Conservation (phyloP, 805 yeast genomes). For the Yamadazyma endophytica region DNA sequence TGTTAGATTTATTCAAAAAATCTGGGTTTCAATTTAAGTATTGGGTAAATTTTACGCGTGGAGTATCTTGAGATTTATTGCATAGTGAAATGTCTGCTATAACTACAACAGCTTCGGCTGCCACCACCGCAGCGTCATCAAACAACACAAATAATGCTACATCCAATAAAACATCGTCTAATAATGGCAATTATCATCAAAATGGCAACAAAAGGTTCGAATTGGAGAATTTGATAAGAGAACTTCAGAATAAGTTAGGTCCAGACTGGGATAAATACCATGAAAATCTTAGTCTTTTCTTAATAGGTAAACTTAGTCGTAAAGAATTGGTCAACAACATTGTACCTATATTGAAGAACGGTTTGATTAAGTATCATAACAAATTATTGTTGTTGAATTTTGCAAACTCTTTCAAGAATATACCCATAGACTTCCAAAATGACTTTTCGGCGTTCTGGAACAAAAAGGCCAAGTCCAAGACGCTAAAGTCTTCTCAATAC, state of each 20-base stretch:
- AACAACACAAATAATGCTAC: constrained; percentile 1
- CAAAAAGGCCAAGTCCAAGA: constrained; percentile 43
- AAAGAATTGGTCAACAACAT: constrained; percentile 63
- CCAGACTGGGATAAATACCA: constrained; percentile 84
- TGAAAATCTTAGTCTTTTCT: constrained; percentile 67
- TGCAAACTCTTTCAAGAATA: constrained; percentile 78
- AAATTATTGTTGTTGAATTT: constrained; percentile 75
- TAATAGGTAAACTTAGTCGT: constrained; percentile 76
- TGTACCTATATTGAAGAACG: constrained; percentile 46
- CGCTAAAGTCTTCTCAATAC: constrained; percentile 64
- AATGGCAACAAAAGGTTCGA: constrained; percentile 24
- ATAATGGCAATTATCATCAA: constrained; percentile 3
- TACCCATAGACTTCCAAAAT: constrained; percentile 53
- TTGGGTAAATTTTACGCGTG: neutral
- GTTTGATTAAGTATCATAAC: constrained; percentile 67
- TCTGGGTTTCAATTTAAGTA: too few species aligned
- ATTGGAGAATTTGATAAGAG: constrained; percentile 53
- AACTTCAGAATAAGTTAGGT: constrained; percentile 71
- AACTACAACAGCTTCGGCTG: constrained; percentile 2
- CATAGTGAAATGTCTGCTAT: constrained; percentile 1
- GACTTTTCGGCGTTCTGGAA: constrained; percentile 43
- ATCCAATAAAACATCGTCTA: neutral
- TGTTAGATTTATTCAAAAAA: too few species aligned
- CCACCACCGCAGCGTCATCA: constrained; percentile 1
- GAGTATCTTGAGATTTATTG: neutral